These are phyloP conservation scores for Venturia pyrina DNA, from an alignment of 2,329 filamentous ascomycete genomes.

Conservation along the genomic window DNA sequence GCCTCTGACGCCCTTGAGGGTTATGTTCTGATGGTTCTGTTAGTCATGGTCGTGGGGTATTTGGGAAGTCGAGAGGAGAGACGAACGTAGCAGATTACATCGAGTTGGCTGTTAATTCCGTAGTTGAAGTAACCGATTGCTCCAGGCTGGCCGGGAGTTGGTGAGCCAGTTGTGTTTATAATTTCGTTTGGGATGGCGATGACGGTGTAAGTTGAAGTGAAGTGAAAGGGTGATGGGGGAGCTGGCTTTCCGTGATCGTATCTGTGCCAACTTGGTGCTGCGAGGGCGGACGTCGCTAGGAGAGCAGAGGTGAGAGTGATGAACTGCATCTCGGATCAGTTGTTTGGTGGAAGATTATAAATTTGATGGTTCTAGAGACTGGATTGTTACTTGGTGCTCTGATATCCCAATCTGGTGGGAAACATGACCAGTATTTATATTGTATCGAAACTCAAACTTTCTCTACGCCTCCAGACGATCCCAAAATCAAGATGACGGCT, in stretches of 20 bases:
- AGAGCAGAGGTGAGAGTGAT: neutral
- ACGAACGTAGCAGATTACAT: constrained; percentile 33
- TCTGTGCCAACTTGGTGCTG: neutral
- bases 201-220: constrained; percentile 41
- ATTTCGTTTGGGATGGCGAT: constrained; percentile 41
- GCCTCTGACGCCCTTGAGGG: constrained; percentile 38
- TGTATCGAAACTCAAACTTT: neutral
- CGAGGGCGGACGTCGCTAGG: neutral
- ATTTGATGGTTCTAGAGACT: neutral
- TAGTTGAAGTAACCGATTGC: constrained; percentile 41
- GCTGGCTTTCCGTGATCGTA: neutral
- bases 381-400: neutral
- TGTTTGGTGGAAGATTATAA: neutral
- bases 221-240: constrained; percentile 22
- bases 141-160: constrained; percentile 31
- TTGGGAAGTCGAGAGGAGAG: neutral
- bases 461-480: neutral
- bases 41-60: neutral
- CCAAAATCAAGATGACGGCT: neutral
- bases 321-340: neutral
- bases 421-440: neutral
- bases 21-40: constrained; percentile 34
- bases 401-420: neutral
- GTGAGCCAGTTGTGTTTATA: constrained; percentile 29
- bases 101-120: constrained; percentile 39